phyloP scores from a whole-genome alignment of 2,329 filamentous ascomycete genomes.

The Septoria petroselini region DNA sequence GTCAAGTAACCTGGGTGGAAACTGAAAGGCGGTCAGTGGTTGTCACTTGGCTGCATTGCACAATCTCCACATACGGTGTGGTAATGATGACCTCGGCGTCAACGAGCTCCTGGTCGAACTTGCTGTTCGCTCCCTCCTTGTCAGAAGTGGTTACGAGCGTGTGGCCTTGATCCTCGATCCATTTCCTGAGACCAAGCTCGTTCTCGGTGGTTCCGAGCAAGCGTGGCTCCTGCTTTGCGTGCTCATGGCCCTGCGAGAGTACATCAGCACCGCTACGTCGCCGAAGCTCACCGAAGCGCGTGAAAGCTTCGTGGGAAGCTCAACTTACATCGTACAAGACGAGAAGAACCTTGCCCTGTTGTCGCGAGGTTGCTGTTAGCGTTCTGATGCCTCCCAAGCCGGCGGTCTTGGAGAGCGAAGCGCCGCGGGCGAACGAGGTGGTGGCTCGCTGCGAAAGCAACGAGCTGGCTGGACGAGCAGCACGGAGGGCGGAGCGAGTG shows the following conservation, averaged over 20 bases:
- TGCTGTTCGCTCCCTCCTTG: slow-evolving; percentile 92
- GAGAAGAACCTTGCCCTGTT: slow-evolving; percentile 92
- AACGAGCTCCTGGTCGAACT: slow-evolving; percentile 91
- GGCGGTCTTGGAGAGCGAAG: slow-evolving; percentile 43
- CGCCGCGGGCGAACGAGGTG: slow-evolving; percentile 40
- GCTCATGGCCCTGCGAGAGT: slow-evolving; percentile 62
- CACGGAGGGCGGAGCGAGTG: slow-evolving; percentile 58
- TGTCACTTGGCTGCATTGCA: neutral
- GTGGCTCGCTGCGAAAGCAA: slow-evolving; percentile 46
- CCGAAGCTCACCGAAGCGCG: neutral
- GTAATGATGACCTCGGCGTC: slow-evolving; percentile 99
- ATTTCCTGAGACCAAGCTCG: slow-evolving; percentile 94
- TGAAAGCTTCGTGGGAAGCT: neutral
- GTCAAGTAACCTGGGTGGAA: slow-evolving; percentile 99
- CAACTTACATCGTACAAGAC: slow-evolving; percentile 82
- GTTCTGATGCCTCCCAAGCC: slow-evolving; percentile 53
- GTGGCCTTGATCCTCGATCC: slow-evolving; percentile 96
- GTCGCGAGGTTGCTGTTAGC: slow-evolving; percentile 63
- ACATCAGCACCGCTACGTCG: slow-evolving; percentile 9
- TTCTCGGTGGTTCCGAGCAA: slow-evolving; percentile 96
- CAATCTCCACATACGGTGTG: slow-evolving; percentile 66
- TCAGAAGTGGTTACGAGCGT: slow-evolving; percentile 94
- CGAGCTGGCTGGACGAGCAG: slow-evolving; percentile 53
- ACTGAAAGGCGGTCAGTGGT: slow-evolving; percentile 46
- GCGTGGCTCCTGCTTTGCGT: slow-evolving; percentile 82